Percentiles rank a stretch among this genome's conserved stretches.
These are phyloP conservation scores for Chaetomium fimeti DNA, from an alignment of 495 filamentous ascomycete genomes.

Conservation along the genomic window DNA sequence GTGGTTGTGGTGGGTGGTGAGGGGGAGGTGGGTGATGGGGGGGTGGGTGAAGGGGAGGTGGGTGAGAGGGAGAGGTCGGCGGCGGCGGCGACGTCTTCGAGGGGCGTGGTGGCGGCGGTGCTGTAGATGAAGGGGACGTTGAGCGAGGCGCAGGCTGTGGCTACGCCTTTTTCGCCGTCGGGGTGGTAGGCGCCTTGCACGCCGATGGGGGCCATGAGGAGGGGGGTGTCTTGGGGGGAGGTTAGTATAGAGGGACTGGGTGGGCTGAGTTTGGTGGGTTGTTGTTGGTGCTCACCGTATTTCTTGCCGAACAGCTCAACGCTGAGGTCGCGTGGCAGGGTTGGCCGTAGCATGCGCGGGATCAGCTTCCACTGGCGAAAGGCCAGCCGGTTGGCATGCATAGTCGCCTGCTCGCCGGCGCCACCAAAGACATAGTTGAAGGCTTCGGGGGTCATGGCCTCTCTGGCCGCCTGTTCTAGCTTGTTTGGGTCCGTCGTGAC, in stretches of 20 bases:
- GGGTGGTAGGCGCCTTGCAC: conserved; percentile 59
- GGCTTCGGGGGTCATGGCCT: conserved; percentile 46
- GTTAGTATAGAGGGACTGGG: neutral
- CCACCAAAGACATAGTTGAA: conserved; percentile 65
- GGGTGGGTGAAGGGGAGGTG: neutral
- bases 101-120: conserved; percentile 43
- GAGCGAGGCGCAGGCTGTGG: conserved; percentile 53
- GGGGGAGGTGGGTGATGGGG: neutral
- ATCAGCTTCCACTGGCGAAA: conserved; percentile 65
- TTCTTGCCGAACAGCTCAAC: conserved; percentile 58
- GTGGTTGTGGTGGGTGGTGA: neutral
- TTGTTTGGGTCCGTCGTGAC: conserved; percentile 62
- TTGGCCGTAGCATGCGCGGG: conserved; percentile 46
- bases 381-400: conserved; percentile 63
- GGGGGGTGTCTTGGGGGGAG: conserved; percentile 37
- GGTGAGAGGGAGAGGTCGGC: conserved; percentile 9
- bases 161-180: conserved; percentile 54
- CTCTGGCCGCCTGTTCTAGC: conserved; percentile 56
- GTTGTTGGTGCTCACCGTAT: conserved; percentile 30
- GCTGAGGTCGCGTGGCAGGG: conserved; percentile 48
- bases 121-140: conserved; percentile 54
- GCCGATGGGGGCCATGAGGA: conserved; percentile 60
- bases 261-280: neutral
- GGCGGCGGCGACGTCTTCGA: conserved; percentile 42
- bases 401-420: conserved; percentile 62